Base-by-base conservation (phyloP, 1,139 yeast species). In the Tardiomyces blankii region DNA sequence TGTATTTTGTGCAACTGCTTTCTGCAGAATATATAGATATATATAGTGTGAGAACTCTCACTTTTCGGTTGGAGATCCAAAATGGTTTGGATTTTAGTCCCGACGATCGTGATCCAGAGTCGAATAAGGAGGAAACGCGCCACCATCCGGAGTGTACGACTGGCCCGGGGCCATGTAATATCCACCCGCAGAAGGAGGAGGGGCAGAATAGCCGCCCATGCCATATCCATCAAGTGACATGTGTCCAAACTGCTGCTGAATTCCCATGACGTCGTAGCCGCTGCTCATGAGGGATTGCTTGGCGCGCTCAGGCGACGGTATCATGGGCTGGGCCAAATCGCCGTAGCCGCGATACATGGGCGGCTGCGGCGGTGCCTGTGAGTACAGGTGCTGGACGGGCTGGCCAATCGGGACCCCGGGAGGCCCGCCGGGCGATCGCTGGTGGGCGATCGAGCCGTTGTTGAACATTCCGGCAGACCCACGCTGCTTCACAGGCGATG, bases 161-260 rank as follows among this genome's bases (percentile, higher is more conserved):
- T 4, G 25, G 7, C 25, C 25, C 7, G 25, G 25, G 7, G 25
- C 7, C 25, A 21, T 21, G 25, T 7, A 4, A 21, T 21, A 21
- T 13, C 35, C 35, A 30, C 9, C 16, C 5, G 35, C 16, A 14
- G 35, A 5, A 4, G 35, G 35, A 30, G 35, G 35, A 5, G 35
- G 9, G 5, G 35, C 11, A 9, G 35, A 14, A 14, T 30, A 30
- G 16, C 35, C 25, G 4, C 23, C 14, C 18, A 18, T 11, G 16
- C 32, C 25, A 16, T 33, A 16, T 14, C 28, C 11, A 5, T 21
- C 35, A 18, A 44, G 25, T 9, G 19, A 16, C 41, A 44, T 32
- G 8, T 47, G 44, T 13, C 42, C 48, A 42, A 48, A 43, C 42
- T 44, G 49, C 14, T 42, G 44, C 18, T 42, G 44, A 42, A 48